Percentiles rank a stretch among this genome's conserved stretches.
Conservation (phyloP, 371 early-diverging fungal species). For the Nosema muscidifuracis region DNA sequence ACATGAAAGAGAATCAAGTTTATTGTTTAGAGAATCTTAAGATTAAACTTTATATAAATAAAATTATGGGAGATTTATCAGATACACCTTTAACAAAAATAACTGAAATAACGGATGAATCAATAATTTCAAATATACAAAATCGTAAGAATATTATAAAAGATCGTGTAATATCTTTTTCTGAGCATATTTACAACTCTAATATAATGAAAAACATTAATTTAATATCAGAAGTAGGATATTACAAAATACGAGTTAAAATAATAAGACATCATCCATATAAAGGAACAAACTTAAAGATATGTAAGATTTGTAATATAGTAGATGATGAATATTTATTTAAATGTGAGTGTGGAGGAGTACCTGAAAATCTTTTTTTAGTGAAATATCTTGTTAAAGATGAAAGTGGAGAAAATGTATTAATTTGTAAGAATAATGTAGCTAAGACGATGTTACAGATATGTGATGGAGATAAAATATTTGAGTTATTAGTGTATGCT, state of each 20-base stretch:
- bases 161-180: background rate
- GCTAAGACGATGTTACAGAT: background rate
- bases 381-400: background rate
- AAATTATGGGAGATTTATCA: constrained; percentile 4
- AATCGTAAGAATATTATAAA: background rate
- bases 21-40: constrained; percentile 26
- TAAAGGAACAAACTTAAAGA: background rate
- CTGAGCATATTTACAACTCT: background rate
- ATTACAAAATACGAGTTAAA: constrained; percentile 17
- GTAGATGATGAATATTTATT: background rate
- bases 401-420: background rate
- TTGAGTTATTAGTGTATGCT: background rate
- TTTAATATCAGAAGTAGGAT: background rate
- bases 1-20: background rate
- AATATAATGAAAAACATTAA: background rate
- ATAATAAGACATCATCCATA: constrained; percentile 18
- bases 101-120: background rate
- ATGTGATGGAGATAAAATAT: background rate
- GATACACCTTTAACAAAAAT: constrained; percentile 14
- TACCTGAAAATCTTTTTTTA: background rate
- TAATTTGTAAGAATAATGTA: background rate
- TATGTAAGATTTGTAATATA: constrained; percentile 10
- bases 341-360: background rate
- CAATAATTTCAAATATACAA: background rate
- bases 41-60: background rate